phyloP scores from a whole-genome alignment of 176 grass and related monocot genomes.

The Neostapfia colusana region DNA sequence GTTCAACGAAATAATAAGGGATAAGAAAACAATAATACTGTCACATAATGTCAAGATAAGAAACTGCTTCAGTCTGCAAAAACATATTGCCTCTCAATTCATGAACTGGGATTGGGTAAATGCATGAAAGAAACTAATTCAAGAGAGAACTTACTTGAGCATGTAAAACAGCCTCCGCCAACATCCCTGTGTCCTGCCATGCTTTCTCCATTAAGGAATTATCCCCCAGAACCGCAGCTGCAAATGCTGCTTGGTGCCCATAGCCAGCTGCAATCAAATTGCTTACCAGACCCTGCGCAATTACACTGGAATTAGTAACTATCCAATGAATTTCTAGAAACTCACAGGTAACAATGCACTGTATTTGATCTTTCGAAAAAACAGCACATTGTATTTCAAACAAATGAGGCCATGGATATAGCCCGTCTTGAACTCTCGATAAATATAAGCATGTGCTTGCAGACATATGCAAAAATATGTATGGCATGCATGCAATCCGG shows the following conservation, averaged over 20 bases:
- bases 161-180: constrained; percentile 93
- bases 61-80: neutral
- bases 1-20: neutral
- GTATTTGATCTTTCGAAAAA: neutral
- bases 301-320: constrained; percentile 24
- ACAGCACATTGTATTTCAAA: neutral
- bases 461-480: neutral
- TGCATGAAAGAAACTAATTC: constrained; percentile 22
- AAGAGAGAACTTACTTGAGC: constrained; percentile 74
- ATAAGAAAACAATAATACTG: constrained; percentile 1
- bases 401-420: neutral
- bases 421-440: no score
- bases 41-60: neutral
- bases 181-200: constrained; percentile 97
- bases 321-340: constrained; percentile 11
- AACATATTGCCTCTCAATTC: neutral
- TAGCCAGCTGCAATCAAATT: constrained; percentile 92
- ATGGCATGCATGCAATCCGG: neutral
- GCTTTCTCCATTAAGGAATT: constrained; percentile 98
- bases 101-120: constrained; percentile 24
- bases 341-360: neutral
- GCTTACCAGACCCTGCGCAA: constrained; percentile 67
- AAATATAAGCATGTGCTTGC: neutral
- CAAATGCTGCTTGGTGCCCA: constrained; percentile 95
- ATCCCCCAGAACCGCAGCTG: constrained; percentile 90